Evolutionary conservation across 306 rosid species (phyloP).

Genomic region (Vigna nakashimae): DNA sequence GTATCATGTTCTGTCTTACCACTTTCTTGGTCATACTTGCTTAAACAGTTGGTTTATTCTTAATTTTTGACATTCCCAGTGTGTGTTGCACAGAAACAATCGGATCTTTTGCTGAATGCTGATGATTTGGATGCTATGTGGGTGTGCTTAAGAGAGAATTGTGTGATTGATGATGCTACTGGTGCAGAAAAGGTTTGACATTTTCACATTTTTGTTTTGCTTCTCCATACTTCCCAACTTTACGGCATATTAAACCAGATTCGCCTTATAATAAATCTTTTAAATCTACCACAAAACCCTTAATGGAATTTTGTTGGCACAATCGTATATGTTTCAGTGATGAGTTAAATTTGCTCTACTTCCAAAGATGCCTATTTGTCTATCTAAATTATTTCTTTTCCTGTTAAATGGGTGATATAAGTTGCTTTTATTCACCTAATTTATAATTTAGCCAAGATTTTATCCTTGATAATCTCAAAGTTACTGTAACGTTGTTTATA

Average conservation of each 20-base stretch:
- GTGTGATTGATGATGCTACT: constrained; percentile 97
- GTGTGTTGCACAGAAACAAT: constrained; percentile 83
- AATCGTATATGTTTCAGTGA: constrained; percentile 31
- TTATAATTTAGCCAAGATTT: constrained; percentile 14
- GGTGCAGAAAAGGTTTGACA: constrained; percentile 91
- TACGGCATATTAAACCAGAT: neutral
- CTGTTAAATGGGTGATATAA: constrained; percentile 31
- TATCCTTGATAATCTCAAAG: constrained; percentile 1
- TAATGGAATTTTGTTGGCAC: constrained; percentile 22
- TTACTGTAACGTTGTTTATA: constrained; percentile 4
- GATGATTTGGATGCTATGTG: constrained; percentile 99
- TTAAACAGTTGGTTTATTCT: constrained; percentile 34
- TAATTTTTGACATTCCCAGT: constrained; percentile 38
- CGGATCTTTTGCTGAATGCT: constrained; percentile 94
- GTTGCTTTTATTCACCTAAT: constrained; percentile 31
- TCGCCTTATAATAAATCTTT: constrained; percentile 28
- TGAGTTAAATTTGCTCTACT: constrained; percentile 5
- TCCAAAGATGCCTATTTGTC: constrained; percentile 18
- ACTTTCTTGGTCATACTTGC: constrained; percentile 34
- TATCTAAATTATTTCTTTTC: neutral
- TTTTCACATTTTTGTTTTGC: constrained; percentile 32
- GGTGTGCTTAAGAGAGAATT: constrained; percentile 96
- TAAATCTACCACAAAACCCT: neutral
- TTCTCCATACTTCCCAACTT: constrained; percentile 28
- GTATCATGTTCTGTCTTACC: constrained; percentile 46